A percentile compares a stretch with the other conserved stretches of the same genome.
Conservation (phyloP, 1,284 basidiomycete species). For the Coriolopsis trogii region DNA sequence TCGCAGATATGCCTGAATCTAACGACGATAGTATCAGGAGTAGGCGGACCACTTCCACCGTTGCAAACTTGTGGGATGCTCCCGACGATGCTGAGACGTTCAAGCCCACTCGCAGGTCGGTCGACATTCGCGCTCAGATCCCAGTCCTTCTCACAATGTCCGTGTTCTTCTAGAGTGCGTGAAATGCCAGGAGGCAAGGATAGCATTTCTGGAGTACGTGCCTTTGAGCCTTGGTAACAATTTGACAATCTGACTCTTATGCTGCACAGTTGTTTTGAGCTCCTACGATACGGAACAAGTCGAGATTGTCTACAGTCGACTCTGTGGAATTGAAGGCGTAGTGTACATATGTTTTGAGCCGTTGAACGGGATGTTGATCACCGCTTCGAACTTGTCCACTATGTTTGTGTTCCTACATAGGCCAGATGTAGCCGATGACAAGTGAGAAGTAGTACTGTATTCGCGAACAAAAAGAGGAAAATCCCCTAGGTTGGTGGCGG, state of each 20-base stretch:
- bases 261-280: no score
- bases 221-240: background rate
- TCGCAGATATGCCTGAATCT: background rate
- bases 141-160: background rate
- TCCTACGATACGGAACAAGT: no score
- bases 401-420: no score
- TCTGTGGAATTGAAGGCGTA: no score
- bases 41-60: slow-evolving; percentile 15
- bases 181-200: slow-evolving; percentile 60
- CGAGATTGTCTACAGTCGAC: no score
- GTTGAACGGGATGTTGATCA: no score
- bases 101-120: slow-evolving; percentile 72
- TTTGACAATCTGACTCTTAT: background rate
- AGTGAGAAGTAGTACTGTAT: background rate
- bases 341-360: no score
- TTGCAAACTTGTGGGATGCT: slow-evolving; percentile 45
- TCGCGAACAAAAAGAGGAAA: background rate
- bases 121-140: slow-evolving; percentile 14
- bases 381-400: no score
- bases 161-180: slow-evolving; percentile 24
- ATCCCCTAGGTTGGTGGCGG: slow-evolving; percentile 76
- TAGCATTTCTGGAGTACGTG: slow-evolving; percentile 55
- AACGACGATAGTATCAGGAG: background rate
- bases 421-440: no score
- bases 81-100: slow-evolving; percentile 47